These are phyloP conservation scores for Colletotrichum scovillei DNA, from an alignment of 2,329 filamentous ascomycete genomes.

Conservation along the genomic window DNA sequence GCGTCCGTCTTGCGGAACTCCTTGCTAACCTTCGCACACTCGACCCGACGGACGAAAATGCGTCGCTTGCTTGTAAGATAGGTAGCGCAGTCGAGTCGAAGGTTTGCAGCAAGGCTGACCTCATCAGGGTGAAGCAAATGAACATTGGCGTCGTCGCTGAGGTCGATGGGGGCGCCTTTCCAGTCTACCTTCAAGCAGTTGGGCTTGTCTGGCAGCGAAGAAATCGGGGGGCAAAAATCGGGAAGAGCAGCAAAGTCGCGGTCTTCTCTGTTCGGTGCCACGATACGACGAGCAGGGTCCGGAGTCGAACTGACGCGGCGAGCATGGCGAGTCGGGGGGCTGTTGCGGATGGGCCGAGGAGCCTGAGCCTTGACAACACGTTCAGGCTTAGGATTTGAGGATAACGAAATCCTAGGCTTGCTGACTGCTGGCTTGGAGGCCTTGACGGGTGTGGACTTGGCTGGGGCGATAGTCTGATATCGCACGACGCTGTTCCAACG, in stretches of 20 bases:
- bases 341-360: conserved; percentile 50
- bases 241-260: conserved; percentile 80
- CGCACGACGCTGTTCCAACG: conserved; percentile 45
- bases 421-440: conserved; percentile 25
- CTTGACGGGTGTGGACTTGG: conserved; percentile 48
- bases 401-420: conserved; percentile 5
- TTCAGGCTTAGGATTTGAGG: conserved; percentile 44
- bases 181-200: conserved; percentile 87
- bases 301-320: conserved; percentile 58
- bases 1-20: conserved; percentile 96
- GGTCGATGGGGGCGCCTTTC: conserved; percentile 84
- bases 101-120: conserved; percentile 77
- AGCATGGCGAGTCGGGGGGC: conserved; percentile 40
- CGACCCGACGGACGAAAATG: conserved; percentile 83
- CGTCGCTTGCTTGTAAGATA: conserved; percentile 94
- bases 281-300: conserved; percentile 61
- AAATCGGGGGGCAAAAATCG: conserved; percentile 78
- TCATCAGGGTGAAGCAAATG: conserved; percentile 83
- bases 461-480: conserved; percentile 55
- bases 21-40: conserved; percentile 75
- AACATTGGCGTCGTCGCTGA: conserved; percentile 77
- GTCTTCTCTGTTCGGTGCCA: conserved; percentile 80
- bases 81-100: conserved; percentile 86
- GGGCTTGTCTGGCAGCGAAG: conserved; percentile 72
- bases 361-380: conserved; percentile 49